phyloP scores from a whole-genome alignment of 148 eudicot species.

The Linanthus parryae region DNA sequence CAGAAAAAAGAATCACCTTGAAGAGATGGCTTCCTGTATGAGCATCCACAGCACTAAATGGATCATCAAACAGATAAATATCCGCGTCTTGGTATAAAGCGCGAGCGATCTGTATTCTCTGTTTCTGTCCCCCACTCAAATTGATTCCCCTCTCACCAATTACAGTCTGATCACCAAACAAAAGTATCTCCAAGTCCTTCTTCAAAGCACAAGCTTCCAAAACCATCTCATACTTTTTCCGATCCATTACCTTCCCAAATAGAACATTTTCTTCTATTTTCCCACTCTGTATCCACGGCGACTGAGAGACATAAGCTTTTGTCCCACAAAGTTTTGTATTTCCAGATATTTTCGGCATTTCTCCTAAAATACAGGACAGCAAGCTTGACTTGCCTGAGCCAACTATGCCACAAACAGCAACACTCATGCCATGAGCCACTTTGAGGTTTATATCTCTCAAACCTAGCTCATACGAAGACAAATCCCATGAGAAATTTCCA shows the following conservation, averaged over 20 bases:
- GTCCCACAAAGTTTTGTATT: conserved; percentile 32
- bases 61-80: conserved; percentile 56
- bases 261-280: conserved; percentile 45
- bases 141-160: conserved; percentile 72
- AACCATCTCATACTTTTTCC: conserved; percentile 35
- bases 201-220: conserved; percentile 51
- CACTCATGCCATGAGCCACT: conserved; percentile 43
- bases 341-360: conserved; percentile 42
- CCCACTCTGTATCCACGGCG: conserved; percentile 58
- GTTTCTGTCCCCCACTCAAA: conserved; percentile 65
- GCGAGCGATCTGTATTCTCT: conserved; percentile 55
- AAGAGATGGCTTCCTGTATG: conserved; percentile 66
- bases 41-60: conserved; percentile 69
- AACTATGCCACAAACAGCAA: conserved; percentile 60
- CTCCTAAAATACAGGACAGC: conserved; percentile 46
- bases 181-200: conserved; percentile 43
- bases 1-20: conserved; percentile 21
- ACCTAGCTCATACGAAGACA: no score
- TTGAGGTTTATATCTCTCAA: conserved; percentile 36
- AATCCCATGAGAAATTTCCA: conserved; percentile 54
- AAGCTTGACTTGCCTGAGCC: conserved; percentile 58
- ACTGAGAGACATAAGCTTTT: conserved; percentile 50
- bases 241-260: conserved; percentile 41
- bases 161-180: conserved; percentile 46
- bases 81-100: conserved; percentile 54